Evolutionary conservation across 441 rosid genomes (phyloP).

Genomic region (Gossypium trilobum): DNA sequence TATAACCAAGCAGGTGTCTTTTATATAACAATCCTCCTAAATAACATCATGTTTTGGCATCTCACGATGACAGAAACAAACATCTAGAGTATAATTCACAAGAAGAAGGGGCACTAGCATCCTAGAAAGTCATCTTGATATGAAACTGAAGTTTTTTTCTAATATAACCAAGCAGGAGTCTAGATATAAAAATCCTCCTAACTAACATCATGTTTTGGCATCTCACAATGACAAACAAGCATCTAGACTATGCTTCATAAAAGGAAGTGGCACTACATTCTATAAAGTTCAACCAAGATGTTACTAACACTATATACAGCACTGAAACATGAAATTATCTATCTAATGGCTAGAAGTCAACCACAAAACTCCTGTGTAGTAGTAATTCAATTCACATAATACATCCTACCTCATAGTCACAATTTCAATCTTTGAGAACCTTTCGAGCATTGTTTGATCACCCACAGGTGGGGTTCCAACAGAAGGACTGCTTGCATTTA

Average conservation of each 20-base stretch:
- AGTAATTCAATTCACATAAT: constrained; percentile 17
- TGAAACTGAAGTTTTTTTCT: neutral
- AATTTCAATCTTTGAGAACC: constrained; percentile 72
- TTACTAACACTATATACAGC: constrained; percentile 2
- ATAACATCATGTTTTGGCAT: neutral
- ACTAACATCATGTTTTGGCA: neutral
- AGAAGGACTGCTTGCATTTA: constrained; percentile 73
- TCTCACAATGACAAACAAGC: neutral
- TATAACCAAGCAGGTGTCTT: neutral
- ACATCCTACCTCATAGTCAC: constrained; percentile 69
- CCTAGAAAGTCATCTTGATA: neutral
- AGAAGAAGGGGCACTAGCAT: neutral
- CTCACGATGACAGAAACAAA: neutral
- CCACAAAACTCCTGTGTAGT: neutral
- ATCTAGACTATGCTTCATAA: constrained; percentile 1
- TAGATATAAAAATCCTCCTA: neutral
- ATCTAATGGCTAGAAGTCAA: neutral
- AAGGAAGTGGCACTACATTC: neutral
- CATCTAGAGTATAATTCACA: neutral
- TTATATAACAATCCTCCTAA: neutral
- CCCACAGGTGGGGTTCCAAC: constrained; percentile 60
- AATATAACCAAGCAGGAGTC: neutral
- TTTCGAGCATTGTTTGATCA: constrained; percentile 65
- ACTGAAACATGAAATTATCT: neutral
- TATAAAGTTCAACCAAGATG: constrained; percentile 2